phyloP scores from a whole-genome alignment of 495 filamentous ascomycete genomes.

The Mytilinidion resinicola region DNA sequence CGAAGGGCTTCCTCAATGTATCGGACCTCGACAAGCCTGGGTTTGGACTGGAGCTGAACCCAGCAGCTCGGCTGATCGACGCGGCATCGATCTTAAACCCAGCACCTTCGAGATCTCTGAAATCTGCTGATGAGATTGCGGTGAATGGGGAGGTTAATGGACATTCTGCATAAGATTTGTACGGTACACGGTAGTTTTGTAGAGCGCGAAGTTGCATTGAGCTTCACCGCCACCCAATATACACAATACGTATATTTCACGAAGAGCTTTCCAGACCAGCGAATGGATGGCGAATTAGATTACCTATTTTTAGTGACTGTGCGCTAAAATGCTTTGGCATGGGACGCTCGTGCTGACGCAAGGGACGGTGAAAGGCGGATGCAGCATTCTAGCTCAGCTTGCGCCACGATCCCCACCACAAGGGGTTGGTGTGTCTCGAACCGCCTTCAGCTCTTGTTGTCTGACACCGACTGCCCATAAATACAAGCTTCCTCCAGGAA shows the following conservation, averaged over 20 bases:
- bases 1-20: slow-evolving; percentile 70
- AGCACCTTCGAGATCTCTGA: slow-evolving; percentile 56
- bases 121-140: slow-evolving; percentile 13
- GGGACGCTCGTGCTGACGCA: slow-evolving; percentile 9
- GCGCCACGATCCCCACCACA: not conserved
- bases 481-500: too few relatives aligned
- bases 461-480: too few relatives aligned
- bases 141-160: slow-evolving; percentile 24
- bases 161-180: slow-evolving; percentile 5
- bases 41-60: slow-evolving; percentile 83
- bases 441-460: too few relatives aligned
- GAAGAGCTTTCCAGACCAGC: too few relatives aligned
- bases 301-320: slow-evolving; percentile 24
- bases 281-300: too few relatives aligned
- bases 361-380: slow-evolving; percentile 5
- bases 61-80: slow-evolving; percentile 67
- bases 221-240: too few relatives aligned
- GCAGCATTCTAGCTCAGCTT: not conserved
- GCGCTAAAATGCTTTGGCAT: not conserved
- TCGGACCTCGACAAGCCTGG: slow-evolving; percentile 80
- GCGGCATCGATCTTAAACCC: slow-evolving; percentile 65
- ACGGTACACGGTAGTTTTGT: too few relatives aligned
- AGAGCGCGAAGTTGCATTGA: too few relatives aligned
- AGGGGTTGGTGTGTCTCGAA: too few relatives aligned
- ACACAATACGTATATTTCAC: too few relatives aligned